Conservation (phyloP, 2,329 filamentous ascomycete genomes). For the Fusarium protoensiforme region DNA sequence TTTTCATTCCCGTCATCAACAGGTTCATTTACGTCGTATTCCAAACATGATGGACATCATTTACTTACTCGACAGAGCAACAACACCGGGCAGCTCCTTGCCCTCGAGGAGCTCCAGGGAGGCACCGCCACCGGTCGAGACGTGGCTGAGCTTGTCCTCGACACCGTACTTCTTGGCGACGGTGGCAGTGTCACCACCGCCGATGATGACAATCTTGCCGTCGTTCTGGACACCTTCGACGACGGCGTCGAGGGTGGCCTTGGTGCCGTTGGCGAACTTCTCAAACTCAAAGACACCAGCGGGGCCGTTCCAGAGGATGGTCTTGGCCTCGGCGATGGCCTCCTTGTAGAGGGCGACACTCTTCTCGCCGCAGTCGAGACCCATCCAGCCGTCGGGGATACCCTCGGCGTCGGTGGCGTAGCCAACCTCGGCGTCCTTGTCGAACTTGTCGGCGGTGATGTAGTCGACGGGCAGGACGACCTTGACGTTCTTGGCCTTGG, state of each 20-base stretch:
- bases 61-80: slow-evolving; percentile 85
- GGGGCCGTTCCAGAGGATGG: slow-evolving; percentile 99
- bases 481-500: slow-evolving; percentile 95
- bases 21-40: slow-evolving; percentile 36
- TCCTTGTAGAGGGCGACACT: slow-evolving; percentile 88
- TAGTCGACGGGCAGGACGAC: slow-evolving; percentile 95
- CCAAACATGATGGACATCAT: slow-evolving; percentile 37
- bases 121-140: slow-evolving; percentile 95
- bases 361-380: slow-evolving; percentile 93
- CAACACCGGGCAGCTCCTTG: slow-evolving; percentile 95
- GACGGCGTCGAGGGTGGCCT: slow-evolving; percentile 89
- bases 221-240: slow-evolving; percentile 78
- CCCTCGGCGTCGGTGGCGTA: slow-evolving; percentile 87
- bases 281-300: slow-evolving; percentile 98
- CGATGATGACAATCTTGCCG: slow-evolving; percentile 98
- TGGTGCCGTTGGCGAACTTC: slow-evolving; percentile 91
- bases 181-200: slow-evolving; percentile 96
- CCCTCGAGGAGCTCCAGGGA: slow-evolving; percentile 96
- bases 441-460: slow-evolving; percentile 95
- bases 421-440: slow-evolving; percentile 82
- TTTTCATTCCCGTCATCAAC: slow-evolving; percentile 47
- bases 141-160: slow-evolving; percentile 97
- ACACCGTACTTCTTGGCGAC: slow-evolving; percentile 97
- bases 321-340: slow-evolving; percentile 88
- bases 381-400: slow-evolving; percentile 98